Conservation (phyloP, 371 early-diverging fungal species). For the Apophysomyces elegans region DNA sequence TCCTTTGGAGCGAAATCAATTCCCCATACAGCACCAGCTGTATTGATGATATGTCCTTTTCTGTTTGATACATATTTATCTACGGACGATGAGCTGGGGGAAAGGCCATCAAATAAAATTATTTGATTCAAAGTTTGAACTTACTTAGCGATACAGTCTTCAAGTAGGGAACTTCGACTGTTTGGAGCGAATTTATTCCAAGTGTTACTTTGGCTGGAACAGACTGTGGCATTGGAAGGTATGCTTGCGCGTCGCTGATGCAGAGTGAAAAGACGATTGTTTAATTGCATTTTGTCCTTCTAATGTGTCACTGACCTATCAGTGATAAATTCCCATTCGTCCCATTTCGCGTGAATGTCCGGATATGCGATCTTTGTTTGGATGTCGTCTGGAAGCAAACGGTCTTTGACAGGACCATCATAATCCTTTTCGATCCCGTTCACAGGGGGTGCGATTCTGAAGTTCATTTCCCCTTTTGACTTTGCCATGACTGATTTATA, state of each 20-base stretch:
- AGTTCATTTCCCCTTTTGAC: background rate
- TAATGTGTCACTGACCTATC: conserved; percentile 3
- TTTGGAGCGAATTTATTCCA: conserved; percentile 21
- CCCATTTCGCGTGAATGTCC: background rate
- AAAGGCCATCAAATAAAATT: conserved; percentile 1
- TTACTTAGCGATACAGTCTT: conserved; percentile 17
- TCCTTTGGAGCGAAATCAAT: conserved; percentile 62
- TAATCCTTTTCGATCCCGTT: background rate
- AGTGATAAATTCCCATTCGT: conserved; percentile 18
- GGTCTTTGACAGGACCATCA: background rate
- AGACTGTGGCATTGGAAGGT: conserved; percentile 22
- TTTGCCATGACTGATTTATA: background rate
- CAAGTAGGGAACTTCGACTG: conserved; percentile 12
- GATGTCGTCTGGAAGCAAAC: background rate
- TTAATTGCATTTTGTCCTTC: background rate
- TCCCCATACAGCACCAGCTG: conserved; percentile 70
- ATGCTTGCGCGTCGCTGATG: conserved; percentile 21
- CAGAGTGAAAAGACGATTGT: background rate
- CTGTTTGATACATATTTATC: conserved; percentile 26
- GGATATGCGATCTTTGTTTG: conserved; percentile 3
- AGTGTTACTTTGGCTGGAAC: conserved; percentile 13
- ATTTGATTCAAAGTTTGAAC: background rate
- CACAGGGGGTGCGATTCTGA: background rate
- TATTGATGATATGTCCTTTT: conserved; percentile 47
- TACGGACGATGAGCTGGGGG: conserved; percentile 10